Evolutionary conservation across 2,329 filamentous ascomycete genomes (phyloP), one percentile per base, ranked within the genome.

Genomic region (Colletotrichum brevisporum): DNA sequence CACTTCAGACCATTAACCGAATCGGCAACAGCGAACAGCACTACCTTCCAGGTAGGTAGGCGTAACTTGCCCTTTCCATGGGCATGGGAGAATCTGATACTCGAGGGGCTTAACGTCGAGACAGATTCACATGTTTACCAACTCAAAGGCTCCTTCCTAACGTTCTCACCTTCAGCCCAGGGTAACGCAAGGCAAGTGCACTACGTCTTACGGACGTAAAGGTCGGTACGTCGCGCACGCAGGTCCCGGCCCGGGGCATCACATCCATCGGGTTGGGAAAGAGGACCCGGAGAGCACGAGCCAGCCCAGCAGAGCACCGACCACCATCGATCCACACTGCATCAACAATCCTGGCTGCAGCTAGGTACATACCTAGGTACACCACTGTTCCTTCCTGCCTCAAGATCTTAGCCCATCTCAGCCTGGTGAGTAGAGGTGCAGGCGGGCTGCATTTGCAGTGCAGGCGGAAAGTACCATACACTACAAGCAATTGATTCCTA

Each of bases 301-400:
- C 36, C 15, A 59, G 56, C 56, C 43, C 56, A 59, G 56, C 56
- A 50, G 56, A 59, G 56, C 56, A 59, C 56, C 45, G 36, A 31
- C 56, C 56, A 36, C 41, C 36, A 39, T 39, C 36, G 21, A 24
- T 24, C 21, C 21, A 24, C 21, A 24, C 15, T 15, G 10, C 41
- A 43, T 43, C 41, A n/a, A 4, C 41, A 12, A 36, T 12, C 31
- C 31, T 36, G 31, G 31, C 8, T 36, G 9, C 31, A 36, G 31
- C 31, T 36, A 10, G 8, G 8, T 36, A 31, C 5, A 1, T 31
- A 36, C 31, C 27, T 31, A 31, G 27, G 6, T 31, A 31, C 21
- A 24, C 21, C 21, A 24, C 21, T 24, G 21, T 24, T 24, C 21
- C 21, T 24, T 24, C 21, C 21, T 24, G 21, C 2, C 21, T 24